These are phyloP conservation scores for Phytophthora chlamydospora DNA, from an alignment of 352 stramenopile species.

Conservation along the genomic window DNA sequence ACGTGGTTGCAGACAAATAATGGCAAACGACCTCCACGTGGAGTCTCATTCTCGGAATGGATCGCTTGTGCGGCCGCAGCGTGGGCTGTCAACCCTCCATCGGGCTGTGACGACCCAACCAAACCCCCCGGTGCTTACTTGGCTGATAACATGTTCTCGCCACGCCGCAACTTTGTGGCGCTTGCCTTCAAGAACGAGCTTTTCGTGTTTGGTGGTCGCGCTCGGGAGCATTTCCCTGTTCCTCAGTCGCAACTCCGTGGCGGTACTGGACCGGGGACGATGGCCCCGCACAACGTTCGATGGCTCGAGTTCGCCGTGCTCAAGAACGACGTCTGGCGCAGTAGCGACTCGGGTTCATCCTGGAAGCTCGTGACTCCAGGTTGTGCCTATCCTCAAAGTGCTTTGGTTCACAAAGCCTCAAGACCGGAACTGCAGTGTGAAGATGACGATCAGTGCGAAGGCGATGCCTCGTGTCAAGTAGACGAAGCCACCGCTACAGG, in stretches of 20 bases:
- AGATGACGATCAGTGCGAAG: constrained; percentile 69
- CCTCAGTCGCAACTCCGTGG: constrained; percentile 57
- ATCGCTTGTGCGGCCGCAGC: constrained; percentile 62
- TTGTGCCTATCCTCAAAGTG: constrained; percentile 59
- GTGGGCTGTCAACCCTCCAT: constrained; percentile 56
- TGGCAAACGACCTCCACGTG: constrained; percentile 62
- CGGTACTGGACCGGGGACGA: constrained; percentile 31
- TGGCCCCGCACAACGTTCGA: constrained; percentile 42
- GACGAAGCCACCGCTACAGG: constrained; percentile 49
- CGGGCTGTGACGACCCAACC: constrained; percentile 63
- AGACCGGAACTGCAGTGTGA: constrained; percentile 56
- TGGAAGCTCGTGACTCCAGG: constrained; percentile 78
- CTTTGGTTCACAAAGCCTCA: constrained; percentile 59
- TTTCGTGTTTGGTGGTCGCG: constrained; percentile 64
- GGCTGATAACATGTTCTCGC: constrained; percentile 82
- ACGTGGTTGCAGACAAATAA: constrained; percentile 79
- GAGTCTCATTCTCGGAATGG: constrained; percentile 68
- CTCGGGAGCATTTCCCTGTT: constrained; percentile 64
- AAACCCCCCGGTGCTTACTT: constrained; percentile 67
- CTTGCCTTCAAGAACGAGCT: constrained; percentile 66
- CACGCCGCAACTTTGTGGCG: constrained; percentile 69
- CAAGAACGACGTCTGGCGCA: constrained; percentile 86
- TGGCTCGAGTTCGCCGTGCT: constrained; percentile 75
- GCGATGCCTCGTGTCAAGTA: constrained; percentile 63
- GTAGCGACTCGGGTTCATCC: constrained; percentile 65